Evolutionary conservation across 805 yeast species (phyloP), one percentile per base, ranked within the genome.

Genomic region (Sungouiella blattae): DNA sequence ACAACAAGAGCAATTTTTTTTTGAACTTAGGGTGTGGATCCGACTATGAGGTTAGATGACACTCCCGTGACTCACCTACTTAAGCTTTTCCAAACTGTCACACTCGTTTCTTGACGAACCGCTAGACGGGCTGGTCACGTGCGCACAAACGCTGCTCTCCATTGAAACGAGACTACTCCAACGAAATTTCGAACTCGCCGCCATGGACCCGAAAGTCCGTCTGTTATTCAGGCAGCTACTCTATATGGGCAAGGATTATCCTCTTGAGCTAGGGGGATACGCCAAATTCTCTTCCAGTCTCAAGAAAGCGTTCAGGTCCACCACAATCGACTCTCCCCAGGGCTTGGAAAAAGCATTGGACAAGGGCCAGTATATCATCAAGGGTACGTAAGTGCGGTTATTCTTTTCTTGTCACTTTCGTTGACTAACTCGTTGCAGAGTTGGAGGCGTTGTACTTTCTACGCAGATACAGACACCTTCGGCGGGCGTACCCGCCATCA

Each of bases 221-320:
- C 36, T 28, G 22, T 44, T 46, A 11, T 46, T 33, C 46, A 54
- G 53, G 39, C 46, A 42, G 28, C 45, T 64, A 14, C 44, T 60
- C 11, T 63, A 49, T 41, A 57, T 62, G 67, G 67, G 60, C 6
- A 50, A 46, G 28, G 64, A 60, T 23, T 62, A 63, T 39, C 68
- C 69, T n/a, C 41, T 20, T 5, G 46, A 49, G 33, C 48, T 53
- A 18, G 64, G 63, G 4, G 64, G 66, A 2, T 56, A 53, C 32
- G 24, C n/a, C 9, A 53, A 51, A 36, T 53, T 63, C 25, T 32
- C 45, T 12, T n/a, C 24, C 5, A 35, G 18, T 20, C 37, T 59
- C 24, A 58, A 61, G 37, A 16, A 18, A 21, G 38, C 36, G 11
- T 62, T 56, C 32, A 44, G 42, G 18, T 38, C 24, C 14, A 50